Base-by-base conservation (phyloP, 2,329 filamentous ascomycete genomes). In the Tolypocladium inflatum region DNA sequence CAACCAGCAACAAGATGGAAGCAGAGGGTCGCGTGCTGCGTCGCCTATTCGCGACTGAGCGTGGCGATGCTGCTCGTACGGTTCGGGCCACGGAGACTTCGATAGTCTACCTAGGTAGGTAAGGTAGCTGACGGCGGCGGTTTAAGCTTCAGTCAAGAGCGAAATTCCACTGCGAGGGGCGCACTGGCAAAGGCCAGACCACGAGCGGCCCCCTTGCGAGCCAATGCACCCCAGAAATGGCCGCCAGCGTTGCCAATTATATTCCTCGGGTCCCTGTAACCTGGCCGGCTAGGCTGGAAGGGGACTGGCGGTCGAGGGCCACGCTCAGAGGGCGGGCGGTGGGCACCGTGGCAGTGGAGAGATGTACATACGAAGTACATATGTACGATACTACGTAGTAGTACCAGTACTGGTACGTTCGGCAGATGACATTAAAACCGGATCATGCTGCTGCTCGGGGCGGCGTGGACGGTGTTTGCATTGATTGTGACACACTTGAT, bases 161-260 rank as follows among this genome's bases (percentile, higher is more conserved):
- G 48, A n/a, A 51, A 50, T 50, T 7, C 10, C 19, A 2, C 19
- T 19, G 5, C 41, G 8, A 43, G 43, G 13, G 23, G 8, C 23
- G 43, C 30, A 48, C 43, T 26, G 21, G 4, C 11, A 48, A 30
- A 30, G 45, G 45, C 26, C 45, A 50, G 45, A 33, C 45, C 4
- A 17, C 17, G 26, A 11, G 26, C 45, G 15, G 23, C 21, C 43
- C 23, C 23, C 15, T 17, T 17, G 65, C 70, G 72, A 76, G 3
- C 45, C 48, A 21, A 42, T 62, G 60, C 56, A 62, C 61, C 61
- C 61, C 61, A 60, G 61, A 62, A 56, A 39, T 50, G 58, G 61
- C 56, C 39, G 55, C 42, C 54, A 23, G 56, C 45, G 55, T 55
- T 60, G 59, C 61, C 61, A 62, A 61, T 60, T 35, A 62, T 56